Conservation (phyloP, 1,284 basidiomycete genomes). For the Pseudozyma hubeiensis region DNA sequence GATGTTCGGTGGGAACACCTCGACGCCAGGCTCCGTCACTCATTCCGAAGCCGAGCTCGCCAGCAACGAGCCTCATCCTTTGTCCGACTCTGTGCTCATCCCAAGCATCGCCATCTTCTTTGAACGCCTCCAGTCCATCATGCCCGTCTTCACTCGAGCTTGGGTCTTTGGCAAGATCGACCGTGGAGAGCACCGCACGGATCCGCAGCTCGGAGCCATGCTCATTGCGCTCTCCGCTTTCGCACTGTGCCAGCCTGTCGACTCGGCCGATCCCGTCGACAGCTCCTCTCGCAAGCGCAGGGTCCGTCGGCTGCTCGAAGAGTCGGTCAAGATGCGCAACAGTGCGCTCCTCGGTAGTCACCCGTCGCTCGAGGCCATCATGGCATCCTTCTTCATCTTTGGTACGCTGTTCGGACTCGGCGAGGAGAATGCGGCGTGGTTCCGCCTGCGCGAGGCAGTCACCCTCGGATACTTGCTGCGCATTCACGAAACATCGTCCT, state of each 20-base stretch:
- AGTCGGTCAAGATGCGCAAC: constrained; percentile 49
- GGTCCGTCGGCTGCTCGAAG: constrained; percentile 45
- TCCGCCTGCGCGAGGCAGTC: constrained; percentile 58
- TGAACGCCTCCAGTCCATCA: constrained; percentile 63
- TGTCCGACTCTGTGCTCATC: constrained; percentile 57
- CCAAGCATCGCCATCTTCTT: constrained; percentile 65
- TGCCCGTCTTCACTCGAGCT: constrained; percentile 64
- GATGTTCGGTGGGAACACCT: constrained; percentile 21
- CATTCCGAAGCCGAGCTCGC: constrained; percentile 23
- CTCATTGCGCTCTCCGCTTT: constrained; percentile 63
- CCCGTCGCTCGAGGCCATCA: constrained; percentile 51
- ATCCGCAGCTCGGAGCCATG: constrained; percentile 63
- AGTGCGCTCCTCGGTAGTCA: constrained; percentile 52
- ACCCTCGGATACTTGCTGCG: constrained; percentile 60
- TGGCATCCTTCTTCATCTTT: constrained; percentile 61
- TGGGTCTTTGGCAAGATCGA: constrained; percentile 62
- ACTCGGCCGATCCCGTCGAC: constrained; percentile 47
- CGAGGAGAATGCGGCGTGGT: constrained; percentile 59
- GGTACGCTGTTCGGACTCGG: constrained; percentile 57
- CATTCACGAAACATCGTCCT: constrained; percentile 59
- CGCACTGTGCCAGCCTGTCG: constrained; percentile 55
- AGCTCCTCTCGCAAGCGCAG: constrained; percentile 37
- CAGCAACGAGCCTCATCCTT: constrained; percentile 45
- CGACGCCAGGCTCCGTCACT: constrained; percentile 40
- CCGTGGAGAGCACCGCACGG: constrained; percentile 55